A percentile compares a stretch with the other conserved stretches of the same genome.
These are phyloP conservation scores for Protomyces macrosporus DNA, from an alignment of 1,139 yeast species.

Conservation along the genomic window DNA sequence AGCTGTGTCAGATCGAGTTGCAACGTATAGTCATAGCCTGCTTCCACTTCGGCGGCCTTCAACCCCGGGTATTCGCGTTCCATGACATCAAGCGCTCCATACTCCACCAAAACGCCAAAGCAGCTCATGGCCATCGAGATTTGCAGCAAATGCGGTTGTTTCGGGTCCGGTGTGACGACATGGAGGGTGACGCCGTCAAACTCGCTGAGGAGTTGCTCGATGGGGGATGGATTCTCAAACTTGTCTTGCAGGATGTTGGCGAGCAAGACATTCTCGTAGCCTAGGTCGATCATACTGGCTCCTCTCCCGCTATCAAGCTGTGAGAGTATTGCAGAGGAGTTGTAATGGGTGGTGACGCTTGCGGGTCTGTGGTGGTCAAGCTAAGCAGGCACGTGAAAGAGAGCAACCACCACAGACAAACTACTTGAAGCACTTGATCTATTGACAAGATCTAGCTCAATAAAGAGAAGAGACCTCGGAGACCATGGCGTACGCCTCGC, in stretches of 20 bases:
- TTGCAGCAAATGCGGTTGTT: conserved; percentile 49
- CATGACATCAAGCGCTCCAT: conserved; percentile 50
- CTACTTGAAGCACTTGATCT: too few relatives aligned
- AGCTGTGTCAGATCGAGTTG: conserved; percentile 53
- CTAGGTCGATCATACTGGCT: conserved; percentile 18
- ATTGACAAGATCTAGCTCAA: too few relatives aligned
- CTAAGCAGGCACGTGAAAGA: too few relatives aligned
- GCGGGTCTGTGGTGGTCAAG: too few relatives aligned
- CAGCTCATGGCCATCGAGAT: conserved; percentile 71
- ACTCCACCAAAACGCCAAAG: conserved; percentile 63
- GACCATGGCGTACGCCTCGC: conserved; percentile 15
- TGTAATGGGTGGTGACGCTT: too few relatives aligned
- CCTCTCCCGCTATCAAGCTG: not conserved
- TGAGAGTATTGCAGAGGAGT: too few relatives aligned
- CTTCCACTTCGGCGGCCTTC: conserved; percentile 37
- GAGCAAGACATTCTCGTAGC: conserved; percentile 21
- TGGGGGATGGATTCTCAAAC: conserved; percentile 44
- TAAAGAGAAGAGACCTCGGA: too few relatives aligned
- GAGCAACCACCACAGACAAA: too few relatives aligned
- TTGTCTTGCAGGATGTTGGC: conserved; percentile 14
- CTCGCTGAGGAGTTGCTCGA: conserved; percentile 87
- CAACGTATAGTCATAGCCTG: conserved; percentile 77
- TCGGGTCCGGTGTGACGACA: conserved; percentile 72
- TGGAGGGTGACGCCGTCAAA: conserved; percentile 95
- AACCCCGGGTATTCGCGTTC: conserved; percentile 44